Base-by-base conservation (phyloP, 352 stramenopile species). In the Pilasporangium apinafurcum region DNA sequence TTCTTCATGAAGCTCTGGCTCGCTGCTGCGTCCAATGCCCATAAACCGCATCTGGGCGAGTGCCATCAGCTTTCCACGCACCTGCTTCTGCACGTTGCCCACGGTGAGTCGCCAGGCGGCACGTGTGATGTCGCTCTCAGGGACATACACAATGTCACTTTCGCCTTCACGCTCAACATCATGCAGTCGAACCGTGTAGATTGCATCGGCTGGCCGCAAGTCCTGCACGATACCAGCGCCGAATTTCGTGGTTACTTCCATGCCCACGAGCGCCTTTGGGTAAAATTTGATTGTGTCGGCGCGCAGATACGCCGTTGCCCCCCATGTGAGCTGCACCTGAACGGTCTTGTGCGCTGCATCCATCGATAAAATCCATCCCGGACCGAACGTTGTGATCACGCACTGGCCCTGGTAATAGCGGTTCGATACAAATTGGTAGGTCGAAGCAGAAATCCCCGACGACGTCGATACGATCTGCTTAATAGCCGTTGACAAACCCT, bases 231-330 rank as follows among this genome's bases (percentile, higher is more conserved):
- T 33, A 16, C 78, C 78, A 5, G 60, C 41, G 21, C 78, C 78
- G 46, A 91, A 91, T 53, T 91, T 87, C 34, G 78, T 85, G 32
- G 66, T 62, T 36, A 91, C 78, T 10, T 91, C 72, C 41, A 82
- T 86, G 21, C 78, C 78, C 9, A 72, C 68, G 9, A 91, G 59
- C 22, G 68, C 78, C 52, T 91, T 91, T 18, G 67, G 61, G 53
- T 88, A 83, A 50, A 68, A 68, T 31, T 75, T 61, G 47, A 91
- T 78, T 54, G 71, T 70, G 46, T 80, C 68, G 2, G 62, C 65
- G 34, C 59, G 68, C 25, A 91, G 54, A 40, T 50, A 88, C 12
- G 76, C 73, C 18, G 54, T 71, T 10, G 68, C 72, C 10, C 78
- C 78, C 51, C 61, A 85, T 37, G 68, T 66, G 33, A 87, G 70